Conservation (phyloP, 768 basidiomycete genomes). For the Amanita jacksonii region DNA sequence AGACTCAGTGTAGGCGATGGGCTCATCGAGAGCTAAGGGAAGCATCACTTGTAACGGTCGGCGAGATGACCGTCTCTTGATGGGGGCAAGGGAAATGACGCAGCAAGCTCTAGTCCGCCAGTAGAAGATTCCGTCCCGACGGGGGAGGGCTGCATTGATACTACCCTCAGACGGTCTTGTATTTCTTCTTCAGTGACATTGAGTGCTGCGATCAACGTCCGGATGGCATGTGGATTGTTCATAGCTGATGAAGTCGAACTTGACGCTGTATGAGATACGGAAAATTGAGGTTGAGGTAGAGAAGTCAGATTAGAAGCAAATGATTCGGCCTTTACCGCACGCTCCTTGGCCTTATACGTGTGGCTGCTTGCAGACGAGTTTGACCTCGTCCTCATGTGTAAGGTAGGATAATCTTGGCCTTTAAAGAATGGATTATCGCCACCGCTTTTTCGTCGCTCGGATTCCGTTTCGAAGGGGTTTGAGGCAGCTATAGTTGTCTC, state of each 20-base stretch:
- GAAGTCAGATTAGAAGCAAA: slow-evolving; percentile 31
- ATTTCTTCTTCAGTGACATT: slow-evolving; percentile 37
- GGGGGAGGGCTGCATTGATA: slow-evolving; percentile 50
- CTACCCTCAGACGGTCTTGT: slow-evolving; percentile 41
- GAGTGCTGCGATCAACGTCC: slow-evolving; percentile 61
- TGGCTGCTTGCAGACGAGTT: slow-evolving; percentile 34
- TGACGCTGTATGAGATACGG: slow-evolving; percentile 22
- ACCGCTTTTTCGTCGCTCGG: slow-evolving; percentile 26
- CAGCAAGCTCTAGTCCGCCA: slow-evolving; percentile 17
- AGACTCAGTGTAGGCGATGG: no score
- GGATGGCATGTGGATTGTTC: slow-evolving; percentile 45
- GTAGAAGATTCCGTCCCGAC: slow-evolving; percentile 25
- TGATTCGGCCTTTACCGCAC: slow-evolving; percentile 22
- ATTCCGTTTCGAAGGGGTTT: slow-evolving; percentile 15
- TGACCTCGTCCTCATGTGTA: slow-evolving; percentile 21
- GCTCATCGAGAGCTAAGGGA: no score
- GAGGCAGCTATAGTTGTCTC: slow-evolving; percentile 15
- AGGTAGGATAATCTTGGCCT: slow-evolving; percentile 17
- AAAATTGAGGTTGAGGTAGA: slow-evolving; percentile 20
- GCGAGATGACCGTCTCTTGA: no score
- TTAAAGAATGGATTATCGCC: slow-evolving; percentile 34
- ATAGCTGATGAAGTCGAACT: slow-evolving; percentile 29
- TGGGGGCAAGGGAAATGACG: background rate
- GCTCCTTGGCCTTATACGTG: slow-evolving; percentile 29
- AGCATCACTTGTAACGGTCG: no score